Evolutionary conservation across 306 rosid genomes (phyloP), one percentile per base, ranked within the genome.

Genomic region (Castanopsis chinensis): DNA sequence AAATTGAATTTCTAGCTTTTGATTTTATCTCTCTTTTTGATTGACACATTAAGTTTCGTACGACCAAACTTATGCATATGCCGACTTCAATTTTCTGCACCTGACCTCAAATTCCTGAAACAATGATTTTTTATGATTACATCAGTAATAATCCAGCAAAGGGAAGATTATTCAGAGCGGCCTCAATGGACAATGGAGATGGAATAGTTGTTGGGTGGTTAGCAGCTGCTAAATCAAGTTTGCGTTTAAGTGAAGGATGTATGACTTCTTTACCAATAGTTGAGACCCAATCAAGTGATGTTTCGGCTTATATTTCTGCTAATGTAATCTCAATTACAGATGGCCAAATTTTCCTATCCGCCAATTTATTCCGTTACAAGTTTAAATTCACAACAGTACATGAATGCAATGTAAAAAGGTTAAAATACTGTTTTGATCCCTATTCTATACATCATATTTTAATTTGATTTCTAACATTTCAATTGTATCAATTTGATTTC

Each of bases 221-320:
- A 41, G 57, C 43, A 7, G 43, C 43, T 37, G 10, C 43, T 37
- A 37, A 37, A 37, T 37, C 10, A 37, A 37, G 43, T 37, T 37
- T 37, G 43, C 43, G 2, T 37, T 37, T 6, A 6, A 0, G 10
- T 37, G 43, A 37, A 37, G 43, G 70, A 67, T 30, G 20, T 67
- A 32, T 30, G 49, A 19, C 72, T 67, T 5, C 72, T 67, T 67
- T 32, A 67, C 6, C 25, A 19, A 6, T 67, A 67, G 25, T 67
- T 67, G 51, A 35, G 51, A 67, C 51, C 51, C 72, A 67, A 32
- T 32, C 32, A 6, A 0, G 23, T 17, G 25, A 6, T 67, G 23
- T 67, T 67, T 67, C 18, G 6, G 5, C 77, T 74, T 74, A 74
- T 74, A 56, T 55, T 74, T 11, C 77, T 32, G n/a, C 54, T 56